Evolutionary conservation across 768 basidiomycete species (phyloP).

Genomic region (Mycena floridula): DNA sequence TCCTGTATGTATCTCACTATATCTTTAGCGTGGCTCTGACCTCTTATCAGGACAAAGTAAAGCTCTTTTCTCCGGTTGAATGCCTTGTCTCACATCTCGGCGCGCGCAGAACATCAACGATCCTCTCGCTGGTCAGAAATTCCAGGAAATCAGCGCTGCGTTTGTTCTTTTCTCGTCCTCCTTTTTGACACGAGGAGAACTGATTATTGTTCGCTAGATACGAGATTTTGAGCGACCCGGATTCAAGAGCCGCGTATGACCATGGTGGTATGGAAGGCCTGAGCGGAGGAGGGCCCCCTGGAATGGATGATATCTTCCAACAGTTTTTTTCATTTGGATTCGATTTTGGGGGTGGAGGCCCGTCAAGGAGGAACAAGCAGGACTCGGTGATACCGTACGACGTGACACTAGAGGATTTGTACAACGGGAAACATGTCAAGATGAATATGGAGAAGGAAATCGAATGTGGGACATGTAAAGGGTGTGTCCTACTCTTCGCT

Average conservation of each 20-base stretch:
- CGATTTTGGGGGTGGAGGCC: slow-evolving; percentile 47
- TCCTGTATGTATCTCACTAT: slow-evolving; percentile 48
- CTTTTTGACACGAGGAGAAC: slow-evolving; percentile 1
- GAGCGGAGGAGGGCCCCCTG: slow-evolving; percentile 37
- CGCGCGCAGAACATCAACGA: slow-evolving; percentile 75
- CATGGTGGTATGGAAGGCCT: slow-evolving; percentile 66
- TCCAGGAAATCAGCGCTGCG: slow-evolving; percentile 89
- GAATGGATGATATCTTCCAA: slow-evolving; percentile 69
- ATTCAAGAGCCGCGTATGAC: slow-evolving; percentile 70
- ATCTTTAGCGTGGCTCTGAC: slow-evolving; percentile 5
- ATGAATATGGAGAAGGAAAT: slow-evolving; percentile 87
- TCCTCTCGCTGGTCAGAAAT: slow-evolving; percentile 74
- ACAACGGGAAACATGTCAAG: slow-evolving; percentile 84
- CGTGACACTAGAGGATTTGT: slow-evolving; percentile 88
- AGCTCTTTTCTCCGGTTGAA: background rate
- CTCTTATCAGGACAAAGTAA: slow-evolving; percentile 60
- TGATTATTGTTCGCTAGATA: slow-evolving; percentile 43
- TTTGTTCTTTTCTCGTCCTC: slow-evolving; percentile 32
- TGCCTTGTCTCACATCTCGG: background rate
- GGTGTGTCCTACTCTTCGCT: slow-evolving; percentile 36
- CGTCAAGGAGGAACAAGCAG: slow-evolving; percentile 46
- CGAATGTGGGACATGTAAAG: slow-evolving; percentile 74
- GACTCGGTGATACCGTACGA: slow-evolving; percentile 76
- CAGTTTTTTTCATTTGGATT: slow-evolving; percentile 73
- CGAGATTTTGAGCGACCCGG: slow-evolving; percentile 70